These are phyloP conservation scores for Zoysia matrella DNA, from an alignment of 202 grass and related monocot species.

Conservation along the genomic window DNA sequence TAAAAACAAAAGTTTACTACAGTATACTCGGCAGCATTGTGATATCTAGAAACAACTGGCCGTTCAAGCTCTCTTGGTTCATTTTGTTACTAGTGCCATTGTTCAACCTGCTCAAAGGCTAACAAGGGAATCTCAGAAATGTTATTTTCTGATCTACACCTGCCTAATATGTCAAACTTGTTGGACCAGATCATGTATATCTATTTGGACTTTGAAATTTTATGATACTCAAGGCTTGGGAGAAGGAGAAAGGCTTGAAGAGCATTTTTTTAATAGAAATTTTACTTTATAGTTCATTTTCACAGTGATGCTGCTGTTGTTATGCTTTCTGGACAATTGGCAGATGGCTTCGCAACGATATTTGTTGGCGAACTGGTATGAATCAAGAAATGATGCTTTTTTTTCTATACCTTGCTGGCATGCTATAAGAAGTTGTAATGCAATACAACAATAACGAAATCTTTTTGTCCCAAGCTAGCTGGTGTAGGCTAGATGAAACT, in stretches of 20 bases:
- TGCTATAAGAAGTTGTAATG: constrained; percentile 8
- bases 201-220: constrained; percentile 23
- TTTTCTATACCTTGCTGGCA: background rate
- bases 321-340: constrained; percentile 98
- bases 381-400: constrained; percentile 15
- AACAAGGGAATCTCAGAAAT: constrained; percentile 6
- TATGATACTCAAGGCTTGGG: constrained; percentile 29
- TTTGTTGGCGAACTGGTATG: constrained; percentile 97
- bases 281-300: constrained; percentile 47
- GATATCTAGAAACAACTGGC: background rate
- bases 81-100: constrained; percentile 1
- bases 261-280: constrained; percentile 8
- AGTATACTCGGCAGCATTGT: background rate
- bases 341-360: constrained; percentile 90
- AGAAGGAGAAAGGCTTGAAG: background rate
- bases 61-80: background rate
- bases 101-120: constrained; percentile 4
- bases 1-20: background rate
- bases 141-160: background rate
- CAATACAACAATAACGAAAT: background rate
- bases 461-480: background rate
- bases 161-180: background rate
- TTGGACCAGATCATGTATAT: background rate
- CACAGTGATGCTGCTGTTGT: constrained; percentile 87
- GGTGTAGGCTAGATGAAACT: background rate